Base-by-base conservation (phyloP, 257 asterid species). In the Forsythia suspensa region DNA sequence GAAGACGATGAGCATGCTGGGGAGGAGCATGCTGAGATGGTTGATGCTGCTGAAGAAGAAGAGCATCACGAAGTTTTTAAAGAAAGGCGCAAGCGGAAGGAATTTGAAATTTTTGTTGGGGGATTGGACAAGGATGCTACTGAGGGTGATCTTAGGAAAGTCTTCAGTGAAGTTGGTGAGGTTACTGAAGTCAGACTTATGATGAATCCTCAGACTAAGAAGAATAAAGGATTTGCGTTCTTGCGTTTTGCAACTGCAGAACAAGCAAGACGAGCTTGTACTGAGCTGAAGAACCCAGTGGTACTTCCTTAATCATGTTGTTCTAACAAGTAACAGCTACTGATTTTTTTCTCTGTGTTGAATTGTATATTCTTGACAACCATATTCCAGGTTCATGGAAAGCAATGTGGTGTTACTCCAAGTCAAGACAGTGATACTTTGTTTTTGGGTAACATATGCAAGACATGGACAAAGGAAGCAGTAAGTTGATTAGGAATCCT, bases 101-200 rank as follows among this genome's bases (percentile, higher is more conserved):
- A 96, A 79, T 96, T 94, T 79, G 99, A 96, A 86, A 83, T 96
- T 72, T 96, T 94, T 86, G 95, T 96, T 46, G 98, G 99, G 69
- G 99, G 99, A 59, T 85, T 96, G 86, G 98, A 94, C 90, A 96
- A 96, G 93, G 99, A 94, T 86, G 97, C 99, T 61, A 87, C 94
- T 10, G 99, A 96, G 89, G 90, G 86, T 78, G 99, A 96, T 81
- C 96, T 96, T 71, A 88, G 87, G 87, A 86, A 96, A 81, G 95
- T 96, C 76, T 96, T 96, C 84, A 73, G 93, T 83, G 91, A 87
- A 77, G 94, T 94, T 86, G 99, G 98, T 79, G 99, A 91, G 44
- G 90, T 96, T 81, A 89, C 94, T 66, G 99, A 96, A 82, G 95
- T 92, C 81, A 92, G 98, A 83, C 98, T 96, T 71, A 87, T 94